A percentile compares a stretch with the other conserved stretches of the same genome.
phyloP scores from a whole-genome alignment of 805 yeast genomes.

The Metahyphopichia silvanorum region DNA sequence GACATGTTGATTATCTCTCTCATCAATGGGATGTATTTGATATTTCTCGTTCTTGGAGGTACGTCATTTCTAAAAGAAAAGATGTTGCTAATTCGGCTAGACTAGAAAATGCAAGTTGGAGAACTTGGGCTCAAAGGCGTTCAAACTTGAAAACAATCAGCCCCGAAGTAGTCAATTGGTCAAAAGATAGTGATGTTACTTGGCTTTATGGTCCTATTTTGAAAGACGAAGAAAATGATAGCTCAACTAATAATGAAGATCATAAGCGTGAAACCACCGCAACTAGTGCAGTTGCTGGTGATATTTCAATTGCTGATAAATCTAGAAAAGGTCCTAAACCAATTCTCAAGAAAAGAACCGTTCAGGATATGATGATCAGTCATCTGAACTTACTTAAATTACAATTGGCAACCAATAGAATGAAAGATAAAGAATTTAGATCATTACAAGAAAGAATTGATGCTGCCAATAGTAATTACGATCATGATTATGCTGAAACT shows the following conservation, averaged over 20 bases:
- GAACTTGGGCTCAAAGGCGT: constrained; percentile 89
- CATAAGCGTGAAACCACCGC: constrained; percentile 25
- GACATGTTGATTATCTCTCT: constrained; percentile 91
- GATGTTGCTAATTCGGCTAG: constrained; percentile 66
- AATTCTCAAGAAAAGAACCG: constrained; percentile 81
- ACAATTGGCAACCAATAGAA: constrained; percentile 36
- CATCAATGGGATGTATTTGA: constrained; percentile 96
- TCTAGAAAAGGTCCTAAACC: constrained; percentile 55
- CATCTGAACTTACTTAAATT: constrained; percentile 48
- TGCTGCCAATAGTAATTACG: constrained; percentile 5
- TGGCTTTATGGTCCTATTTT: constrained; percentile 95
- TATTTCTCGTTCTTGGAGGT: constrained; percentile 93
- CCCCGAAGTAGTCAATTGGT: constrained; percentile 93
- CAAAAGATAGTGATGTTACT: constrained; percentile 93
- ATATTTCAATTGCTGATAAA: constrained; percentile 38
- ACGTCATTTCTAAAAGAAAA: constrained; percentile 76
- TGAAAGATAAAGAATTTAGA: constrained; percentile 26
- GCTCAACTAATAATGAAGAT: constrained; percentile 12
- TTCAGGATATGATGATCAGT: constrained; percentile 74
- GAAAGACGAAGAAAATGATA: constrained; percentile 37
- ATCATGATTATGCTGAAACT: constrained; percentile 2
- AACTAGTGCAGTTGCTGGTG: constrained; percentile 43
- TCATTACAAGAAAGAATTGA: constrained; percentile 7
- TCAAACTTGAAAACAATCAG: constrained; percentile 69
- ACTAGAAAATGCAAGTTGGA: constrained; percentile 70